Evolutionary conservation across 2,329 filamentous ascomycete genomes (phyloP).

Genomic region (Arthrobotrys conoides): DNA sequence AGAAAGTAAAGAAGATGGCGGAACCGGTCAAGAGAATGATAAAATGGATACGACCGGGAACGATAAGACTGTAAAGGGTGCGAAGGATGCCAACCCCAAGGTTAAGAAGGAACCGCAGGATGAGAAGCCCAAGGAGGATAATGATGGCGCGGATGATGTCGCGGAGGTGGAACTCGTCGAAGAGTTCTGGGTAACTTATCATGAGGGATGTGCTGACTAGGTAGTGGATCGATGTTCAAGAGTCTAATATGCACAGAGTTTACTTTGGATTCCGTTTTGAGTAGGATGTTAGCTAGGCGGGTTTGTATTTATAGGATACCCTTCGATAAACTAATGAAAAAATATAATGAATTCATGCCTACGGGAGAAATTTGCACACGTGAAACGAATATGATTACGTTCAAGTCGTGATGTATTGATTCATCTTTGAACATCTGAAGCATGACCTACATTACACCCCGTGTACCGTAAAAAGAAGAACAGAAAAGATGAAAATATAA

Average conservation of each 20-base stretch:
- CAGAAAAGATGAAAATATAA: constrained; percentile 46
- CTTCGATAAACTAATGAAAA: constrained; percentile 1
- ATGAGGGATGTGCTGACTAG: constrained; percentile 46
- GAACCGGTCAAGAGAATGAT: constrained; percentile 14
- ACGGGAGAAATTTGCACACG: neutral
- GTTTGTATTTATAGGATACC: constrained; percentile 52
- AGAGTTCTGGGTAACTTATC: constrained; percentile 53
- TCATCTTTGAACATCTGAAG: constrained; percentile 60
- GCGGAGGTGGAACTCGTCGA: constrained; percentile 49
- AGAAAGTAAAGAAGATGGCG: constrained; percentile 35
- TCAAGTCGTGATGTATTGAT: constrained; percentile 60
- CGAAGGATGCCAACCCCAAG: constrained; percentile 18
- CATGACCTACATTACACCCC: constrained; percentile 61
- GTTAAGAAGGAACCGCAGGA: constrained; percentile 3
- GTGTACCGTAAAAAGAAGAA: constrained; percentile 46
- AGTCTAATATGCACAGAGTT: neutral
- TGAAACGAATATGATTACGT: constrained; percentile 49
- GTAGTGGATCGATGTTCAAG: neutral
- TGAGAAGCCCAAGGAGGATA: constrained; percentile 17
- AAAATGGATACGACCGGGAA: constrained; percentile 41
- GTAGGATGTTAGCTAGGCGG: neutral
- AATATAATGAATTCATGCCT: constrained; percentile 12
- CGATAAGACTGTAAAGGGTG: neutral
- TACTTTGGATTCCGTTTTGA: neutral
- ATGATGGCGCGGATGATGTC: constrained; percentile 17